Evolutionary conservation across 2,329 filamentous ascomycete genomes (phyloP), one percentile per base, ranked within the genome.

Genomic region (Diaporthe ampelina): DNA sequence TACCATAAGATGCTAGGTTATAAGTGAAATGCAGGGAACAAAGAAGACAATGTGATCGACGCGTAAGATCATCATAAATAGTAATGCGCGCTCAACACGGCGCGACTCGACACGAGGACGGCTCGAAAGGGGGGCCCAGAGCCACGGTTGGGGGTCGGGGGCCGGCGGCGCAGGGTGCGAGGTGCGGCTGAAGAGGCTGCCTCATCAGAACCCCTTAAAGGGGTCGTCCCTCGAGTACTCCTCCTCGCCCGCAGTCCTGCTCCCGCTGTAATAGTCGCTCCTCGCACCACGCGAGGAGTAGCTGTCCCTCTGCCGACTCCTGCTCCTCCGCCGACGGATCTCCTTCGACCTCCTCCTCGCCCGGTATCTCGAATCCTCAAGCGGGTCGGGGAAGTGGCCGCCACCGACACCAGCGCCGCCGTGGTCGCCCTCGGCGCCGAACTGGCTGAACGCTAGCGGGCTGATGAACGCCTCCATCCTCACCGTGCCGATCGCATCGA

Each of bases 381-480:
- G 81, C 76, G 89, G 88, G 71, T 88, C 85, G 0, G 85, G 84
- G 56, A 85, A 82, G 17, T 88, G 87, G 37, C 67, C 63, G 37
- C 54, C 74, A 48, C 58, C 65, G 45, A 37, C n/a, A 21, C 45
- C 40, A 43, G 40, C 40, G 40, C 40, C 63, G 48, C 32, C n/a
- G 17, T 85, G 84, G 45, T 29, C 63, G n/a, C n/a, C 63, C n/a
- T 40, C 63, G 32, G 63, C 7, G 70, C 87, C 84, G 73, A 85
- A 82, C 37, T 85, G 84, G 3, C 84, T 84, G 75, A 87, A 85
- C 1, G 89, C 85, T 15, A 92, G 81, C 0, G 91, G 91, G 78
- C 87, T 91, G 78, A 99, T 97, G 82, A 98, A 99, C 0, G 97
- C 97, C 83, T 98, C 96, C 96, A 99, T 98, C 37, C 97, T 91